Evolutionary conservation across 2,329 filamentous ascomycete genomes (phyloP), one percentile per base, ranked within the genome.

Genomic region (Xylaria polymorpha): DNA sequence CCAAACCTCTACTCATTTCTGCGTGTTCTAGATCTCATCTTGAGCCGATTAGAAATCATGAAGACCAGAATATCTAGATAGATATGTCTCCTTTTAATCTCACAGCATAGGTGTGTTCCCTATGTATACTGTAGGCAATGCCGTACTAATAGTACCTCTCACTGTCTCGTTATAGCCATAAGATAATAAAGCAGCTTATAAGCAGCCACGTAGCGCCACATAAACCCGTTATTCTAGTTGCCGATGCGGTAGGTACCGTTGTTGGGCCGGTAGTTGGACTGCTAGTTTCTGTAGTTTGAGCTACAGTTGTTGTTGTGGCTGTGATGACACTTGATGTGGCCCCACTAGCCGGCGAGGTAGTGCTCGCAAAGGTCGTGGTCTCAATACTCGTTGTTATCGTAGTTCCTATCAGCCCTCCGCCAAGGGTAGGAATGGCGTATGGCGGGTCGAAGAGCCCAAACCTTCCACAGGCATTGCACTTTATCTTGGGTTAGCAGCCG

Each of bases 391-490:
- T 74, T 4, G 61, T 69, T 3, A 77, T 60, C 18, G 66, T 66
- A 1, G 67, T 53, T 6, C 4, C 44, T 15, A 78, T 64, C 2
- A 73, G 3, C 0, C 77, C 78, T 2, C 77, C 78, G 15, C 72
- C 74, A 5, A 79, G 57, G 12, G 80, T 74, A 3, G 80, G 79
- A 15, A 82, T 75, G 20, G 80, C 80, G 72, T 81, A 81, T 9
- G 80, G 80, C 5, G 80, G 80, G 63, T 82, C 81, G 68, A 81
- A 82, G 4, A 82, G 73, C 2, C 81, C 81, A 69, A 81, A 78
- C 6, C 71, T 70, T 14, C 77, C 77, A 70, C 81, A 80, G 5
- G 77, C 77, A 61, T 77, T 77, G 66, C 79, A 80, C 61, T 67
- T 18, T 7, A n/a, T 39, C 18, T 14, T 35, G 20, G 3, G 51